phyloP scores from a whole-genome alignment of 306 rosid genomes.

The Quercus bicolor region DNA sequence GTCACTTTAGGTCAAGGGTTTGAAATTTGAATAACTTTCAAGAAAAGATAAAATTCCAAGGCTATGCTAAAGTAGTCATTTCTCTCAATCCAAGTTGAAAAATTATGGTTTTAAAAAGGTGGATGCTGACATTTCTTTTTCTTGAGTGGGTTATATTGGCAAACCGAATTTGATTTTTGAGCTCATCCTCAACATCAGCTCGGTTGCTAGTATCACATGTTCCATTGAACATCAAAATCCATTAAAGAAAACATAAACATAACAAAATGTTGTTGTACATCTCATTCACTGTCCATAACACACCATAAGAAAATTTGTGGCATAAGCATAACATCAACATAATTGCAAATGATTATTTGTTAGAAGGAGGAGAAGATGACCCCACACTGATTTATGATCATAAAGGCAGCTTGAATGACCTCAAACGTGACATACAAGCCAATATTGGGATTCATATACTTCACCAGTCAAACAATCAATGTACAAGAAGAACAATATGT shows the following conservation, averaged over 20 bases:
- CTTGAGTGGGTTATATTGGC: too few species aligned
- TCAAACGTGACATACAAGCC: slow-evolving; percentile 14
- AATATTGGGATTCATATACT: background rate
- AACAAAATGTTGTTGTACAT: background rate
- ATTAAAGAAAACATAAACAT: background rate
- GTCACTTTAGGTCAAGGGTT: background rate
- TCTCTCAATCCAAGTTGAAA: background rate
- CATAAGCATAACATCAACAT: background rate
- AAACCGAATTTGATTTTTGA: background rate
- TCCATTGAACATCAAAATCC: background rate
- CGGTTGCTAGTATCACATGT: background rate
- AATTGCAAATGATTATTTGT: slow-evolving; percentile 1
- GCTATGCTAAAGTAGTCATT: too few species aligned
- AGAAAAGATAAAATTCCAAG: background rate
- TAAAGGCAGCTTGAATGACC: background rate
- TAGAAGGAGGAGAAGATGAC: background rate
- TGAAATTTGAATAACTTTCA: background rate
- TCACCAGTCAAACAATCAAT: background rate
- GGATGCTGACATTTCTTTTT: too few species aligned
- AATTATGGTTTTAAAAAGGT: background rate
- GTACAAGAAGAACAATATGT: too few species aligned
- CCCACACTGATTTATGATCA: slow-evolving; percentile 5
- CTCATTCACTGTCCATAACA: background rate
- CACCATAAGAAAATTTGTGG: background rate
- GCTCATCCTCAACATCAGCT: background rate